Percentiles rank a stretch among this genome's conserved stretches.
Conservation (phyloP, 2,329 filamentous ascomycete genomes). For the Phialemonium atrogriseum region DNA sequence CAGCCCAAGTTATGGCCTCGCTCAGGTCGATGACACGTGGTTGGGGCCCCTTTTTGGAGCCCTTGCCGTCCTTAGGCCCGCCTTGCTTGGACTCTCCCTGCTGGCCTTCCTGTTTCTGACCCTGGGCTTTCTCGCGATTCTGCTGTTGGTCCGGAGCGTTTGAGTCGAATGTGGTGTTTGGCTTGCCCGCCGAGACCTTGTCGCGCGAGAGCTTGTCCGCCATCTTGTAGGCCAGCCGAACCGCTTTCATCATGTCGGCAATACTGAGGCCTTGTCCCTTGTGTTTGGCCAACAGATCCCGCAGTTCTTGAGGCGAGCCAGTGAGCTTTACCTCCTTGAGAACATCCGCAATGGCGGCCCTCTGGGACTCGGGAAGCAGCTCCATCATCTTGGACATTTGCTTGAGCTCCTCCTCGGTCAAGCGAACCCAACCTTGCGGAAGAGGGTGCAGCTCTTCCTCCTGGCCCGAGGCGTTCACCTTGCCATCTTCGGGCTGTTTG, state of each 20-base stretch:
- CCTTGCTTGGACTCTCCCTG: constrained; percentile 14
- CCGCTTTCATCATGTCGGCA: constrained; percentile 50
- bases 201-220: constrained; percentile 30
- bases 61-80: constrained; percentile 16
- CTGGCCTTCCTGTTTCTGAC: constrained; percentile 8
- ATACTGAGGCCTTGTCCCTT: constrained; percentile 39
- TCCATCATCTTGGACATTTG: constrained; percentile 52
- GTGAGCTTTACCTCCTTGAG: constrained; percentile 55
- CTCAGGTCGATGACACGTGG: constrained; percentile 18
- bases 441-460: constrained; percentile 18
- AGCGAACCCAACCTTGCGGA: constrained; percentile 37
- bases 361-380: constrained; percentile 55
- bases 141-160: constrained; percentile 13
- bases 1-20: constrained; percentile 42
- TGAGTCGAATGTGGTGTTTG: constrained; percentile 13
- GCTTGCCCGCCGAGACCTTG: constrained; percentile 7
- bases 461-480: no score
- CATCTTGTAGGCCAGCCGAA: constrained; percentile 47
- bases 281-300: constrained; percentile 47
- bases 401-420: constrained; percentile 37
- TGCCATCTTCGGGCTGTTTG: not conserved
- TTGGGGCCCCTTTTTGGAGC: constrained; percentile 8
- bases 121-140: constrained; percentile 5
- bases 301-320: constrained; percentile 62
- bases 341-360: constrained; percentile 48